Evolutionary conservation across 2,329 filamentous ascomycete species (phyloP).

Genomic region (Fusarium falciforme): DNA sequence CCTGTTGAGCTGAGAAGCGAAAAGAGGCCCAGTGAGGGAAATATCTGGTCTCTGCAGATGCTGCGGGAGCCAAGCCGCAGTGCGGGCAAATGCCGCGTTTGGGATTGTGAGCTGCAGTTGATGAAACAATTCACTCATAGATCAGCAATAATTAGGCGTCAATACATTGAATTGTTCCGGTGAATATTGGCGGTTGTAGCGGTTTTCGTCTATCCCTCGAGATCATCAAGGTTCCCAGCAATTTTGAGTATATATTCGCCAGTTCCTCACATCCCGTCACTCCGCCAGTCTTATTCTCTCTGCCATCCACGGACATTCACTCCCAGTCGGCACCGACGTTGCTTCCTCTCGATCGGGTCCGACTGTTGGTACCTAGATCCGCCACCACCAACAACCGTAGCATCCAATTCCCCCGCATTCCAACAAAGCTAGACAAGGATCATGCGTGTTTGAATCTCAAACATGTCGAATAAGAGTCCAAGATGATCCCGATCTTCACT

Average conservation of each 20-base stretch:
- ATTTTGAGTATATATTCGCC: neutral
- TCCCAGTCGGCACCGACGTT: neutral
- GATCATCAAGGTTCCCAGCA: neutral
- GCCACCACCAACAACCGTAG: neutral
- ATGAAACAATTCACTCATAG: neutral
- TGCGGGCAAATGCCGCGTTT: neutral
- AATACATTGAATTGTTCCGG: neutral
- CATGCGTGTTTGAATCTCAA: neutral
- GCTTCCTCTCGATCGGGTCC: neutral
- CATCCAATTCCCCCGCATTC: conserved; percentile 10
- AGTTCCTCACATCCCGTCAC: neutral
- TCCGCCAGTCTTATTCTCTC: too few species aligned
- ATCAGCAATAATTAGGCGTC: neutral
- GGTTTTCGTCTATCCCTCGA: neutral
- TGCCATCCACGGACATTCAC: neutral
- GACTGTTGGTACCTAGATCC: neutral
- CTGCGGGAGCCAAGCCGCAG: neutral
- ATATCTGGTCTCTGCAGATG: neutral
- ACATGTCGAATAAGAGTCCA: conserved; percentile 10
- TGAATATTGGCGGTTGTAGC: neutral
- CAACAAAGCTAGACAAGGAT: conserved; percentile 7
- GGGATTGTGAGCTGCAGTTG: neutral
- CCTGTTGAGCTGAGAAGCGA: neutral
- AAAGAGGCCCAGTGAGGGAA: neutral
- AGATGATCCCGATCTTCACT: conserved; percentile 13